These are phyloP conservation scores for Lachancea meyersii DNA, from an alignment of 805 yeast genomes.

Conservation along the genomic window DNA sequence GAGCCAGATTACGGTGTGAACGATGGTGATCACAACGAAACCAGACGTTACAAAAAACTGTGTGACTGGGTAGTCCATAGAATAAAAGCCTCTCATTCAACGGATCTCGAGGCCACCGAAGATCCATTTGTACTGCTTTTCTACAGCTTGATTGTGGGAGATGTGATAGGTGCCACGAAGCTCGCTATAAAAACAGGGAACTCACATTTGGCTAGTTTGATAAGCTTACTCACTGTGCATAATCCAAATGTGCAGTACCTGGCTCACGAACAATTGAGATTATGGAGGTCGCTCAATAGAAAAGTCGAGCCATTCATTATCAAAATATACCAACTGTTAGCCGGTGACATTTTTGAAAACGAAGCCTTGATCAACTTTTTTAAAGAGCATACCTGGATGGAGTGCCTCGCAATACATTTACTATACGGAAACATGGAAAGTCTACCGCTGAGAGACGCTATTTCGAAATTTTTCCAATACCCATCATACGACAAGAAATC, in stretches of 20 bases:
- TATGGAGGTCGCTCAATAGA: slow-evolving; percentile 51
- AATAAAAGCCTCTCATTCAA: slow-evolving; percentile 34
- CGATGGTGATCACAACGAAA: neutral
- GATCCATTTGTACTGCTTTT: slow-evolving; percentile 49
- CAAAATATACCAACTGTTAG: slow-evolving; percentile 57
- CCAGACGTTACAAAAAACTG: slow-evolving; percentile 36
- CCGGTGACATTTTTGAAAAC: slow-evolving; percentile 41
- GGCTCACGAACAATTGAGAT: slow-evolving; percentile 56
- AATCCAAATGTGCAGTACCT: slow-evolving; percentile 48
- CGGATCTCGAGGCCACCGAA: slow-evolving; percentile 25
- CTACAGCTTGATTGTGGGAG: slow-evolving; percentile 45
- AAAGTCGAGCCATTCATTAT: slow-evolving; percentile 45
- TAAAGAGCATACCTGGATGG: slow-evolving; percentile 57
- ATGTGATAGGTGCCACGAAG: slow-evolving; percentile 55
- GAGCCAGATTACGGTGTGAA: slow-evolving; percentile 11
- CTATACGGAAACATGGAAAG: slow-evolving; percentile 52
- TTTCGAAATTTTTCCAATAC: slow-evolving; percentile 22
- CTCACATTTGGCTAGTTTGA: slow-evolving; percentile 60
- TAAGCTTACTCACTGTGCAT: slow-evolving; percentile 68
- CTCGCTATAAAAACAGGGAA: slow-evolving; percentile 57
- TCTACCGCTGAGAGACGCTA: slow-evolving; percentile 31
- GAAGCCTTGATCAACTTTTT: slow-evolving; percentile 32
- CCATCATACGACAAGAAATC: slow-evolving; percentile 7
- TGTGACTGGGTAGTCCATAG: slow-evolving; percentile 51
- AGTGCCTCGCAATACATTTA: slow-evolving; percentile 52